Evolutionary conservation across 2,329 filamentous ascomycete genomes (phyloP).

Genomic region (Penicillium concentricum): DNA sequence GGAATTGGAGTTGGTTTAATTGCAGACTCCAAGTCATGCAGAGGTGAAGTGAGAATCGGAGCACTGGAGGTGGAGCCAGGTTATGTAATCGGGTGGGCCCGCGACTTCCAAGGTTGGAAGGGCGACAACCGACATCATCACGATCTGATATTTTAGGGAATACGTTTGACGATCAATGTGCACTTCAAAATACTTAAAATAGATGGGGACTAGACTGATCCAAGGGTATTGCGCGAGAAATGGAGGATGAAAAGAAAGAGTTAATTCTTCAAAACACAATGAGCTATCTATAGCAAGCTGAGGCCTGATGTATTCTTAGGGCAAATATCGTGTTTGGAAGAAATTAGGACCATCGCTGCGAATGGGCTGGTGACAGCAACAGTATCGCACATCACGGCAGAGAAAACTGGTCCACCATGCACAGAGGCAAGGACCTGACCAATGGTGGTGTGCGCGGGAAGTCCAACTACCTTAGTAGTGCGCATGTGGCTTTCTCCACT

Average conservation of each 20-base stretch:
- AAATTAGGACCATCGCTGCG: neutral
- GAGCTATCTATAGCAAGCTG: neutral
- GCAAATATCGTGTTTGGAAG: neutral
- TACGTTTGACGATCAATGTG: too few relatives aligned
- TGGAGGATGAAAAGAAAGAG: neutral
- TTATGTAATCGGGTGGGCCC: constrained; percentile 23
- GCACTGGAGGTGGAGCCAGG: constrained; percentile 9
- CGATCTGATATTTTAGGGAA: neutral
- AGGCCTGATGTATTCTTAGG: neutral
- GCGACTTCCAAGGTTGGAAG: neutral
- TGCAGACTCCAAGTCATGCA: neutral
- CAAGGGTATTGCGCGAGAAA: too few relatives aligned
- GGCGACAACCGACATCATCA: neutral
- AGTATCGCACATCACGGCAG: too few relatives aligned
- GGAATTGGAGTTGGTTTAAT: constrained; percentile 2
- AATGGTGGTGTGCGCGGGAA: too few relatives aligned
- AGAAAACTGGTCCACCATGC: too few relatives aligned
- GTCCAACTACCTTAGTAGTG: too few relatives aligned
- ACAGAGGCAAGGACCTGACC: too few relatives aligned
- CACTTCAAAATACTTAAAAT: neutral
- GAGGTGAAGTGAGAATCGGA: constrained; percentile 14
- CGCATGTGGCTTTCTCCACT: too few relatives aligned
- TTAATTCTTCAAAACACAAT: neutral
- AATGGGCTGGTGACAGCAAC: too few relatives aligned
- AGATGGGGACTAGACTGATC: too few relatives aligned